Evolutionary conservation across 2,329 filamentous ascomycete species (phyloP), one percentile per base, ranked within the genome.

Genomic region (Aspergillus versicolor): DNA sequence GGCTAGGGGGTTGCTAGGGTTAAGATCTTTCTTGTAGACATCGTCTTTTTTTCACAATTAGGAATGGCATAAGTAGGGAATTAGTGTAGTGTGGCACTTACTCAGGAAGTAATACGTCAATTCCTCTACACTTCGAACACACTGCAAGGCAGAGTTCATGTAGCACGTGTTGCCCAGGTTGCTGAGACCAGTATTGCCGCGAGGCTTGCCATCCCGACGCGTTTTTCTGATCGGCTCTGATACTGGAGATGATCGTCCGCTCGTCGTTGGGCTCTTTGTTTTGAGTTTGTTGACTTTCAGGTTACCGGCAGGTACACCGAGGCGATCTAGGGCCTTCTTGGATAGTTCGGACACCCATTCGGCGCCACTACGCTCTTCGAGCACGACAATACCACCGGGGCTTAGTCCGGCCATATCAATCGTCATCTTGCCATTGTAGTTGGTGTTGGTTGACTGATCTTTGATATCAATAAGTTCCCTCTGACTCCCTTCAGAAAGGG

Each of bases 141-240:
- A 99, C 72, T 99, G 94, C 54, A 97, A 80, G 9, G 94, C 94
- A 21, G 93, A 96, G 74, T 97, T 97, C 92, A 97, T 97, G 77
- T 99, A 99, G 76, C 94, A 99, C 0, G 94, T 97, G 69, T 99
- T 99, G 48, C 94, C 94, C 13, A 99, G 79, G 69, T 99, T 99
- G 62, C 85, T 86, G 52, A 99, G 79, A 34, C 94, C 94, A 42
- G 92, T 89, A 41, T 88, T 88, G 32, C 94, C 94, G 34, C 86
- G 75, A 12, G 85, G 84, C 60, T 87, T 86, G 9, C 89, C 89
- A 40, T 86, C 84, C 64, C 85, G 87, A 59, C 88, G 85, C 42
- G 66, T 64, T 43, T 91, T 91, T 63, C 92, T 83, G 0, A 90
- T 92, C 60, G 89, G 78, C 53, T 75, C 84, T 19, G 82, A 81